Percentiles rank a stretch among this genome's conserved stretches.
phyloP scores from a whole-genome alignment of 2,329 filamentous ascomycete genomes.

The Xylaria sp. region DNA sequence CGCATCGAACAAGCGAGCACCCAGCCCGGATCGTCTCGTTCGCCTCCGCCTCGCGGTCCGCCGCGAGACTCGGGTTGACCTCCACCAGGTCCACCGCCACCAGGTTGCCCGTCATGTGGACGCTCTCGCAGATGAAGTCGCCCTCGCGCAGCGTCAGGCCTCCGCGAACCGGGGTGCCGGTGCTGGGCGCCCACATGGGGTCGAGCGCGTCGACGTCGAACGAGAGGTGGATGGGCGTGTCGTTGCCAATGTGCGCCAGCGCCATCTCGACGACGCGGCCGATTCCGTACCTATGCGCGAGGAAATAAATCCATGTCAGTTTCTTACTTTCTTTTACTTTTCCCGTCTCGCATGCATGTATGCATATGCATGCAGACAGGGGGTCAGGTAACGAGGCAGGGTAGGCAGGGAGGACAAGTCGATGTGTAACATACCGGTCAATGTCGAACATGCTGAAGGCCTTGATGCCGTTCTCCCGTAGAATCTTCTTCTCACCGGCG shows the following conservation, averaged over 20 bases:
- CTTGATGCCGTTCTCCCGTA: slow-evolving; percentile 87
- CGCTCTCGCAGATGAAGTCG: slow-evolving; percentile 92
- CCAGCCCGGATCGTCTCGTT: slow-evolving; percentile 88
- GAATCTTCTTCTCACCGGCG: slow-evolving; percentile 87
- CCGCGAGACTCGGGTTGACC: slow-evolving; percentile 76
- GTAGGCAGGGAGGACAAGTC: neutral
- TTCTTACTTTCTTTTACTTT: neutral
- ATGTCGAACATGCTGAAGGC: slow-evolving; percentile 99
- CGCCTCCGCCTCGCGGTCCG: slow-evolving; percentile 66
- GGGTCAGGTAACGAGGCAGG: no score
- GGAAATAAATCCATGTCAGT: slow-evolving; percentile 8
- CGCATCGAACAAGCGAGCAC: slow-evolving; percentile 89
- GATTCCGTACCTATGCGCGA: slow-evolving; percentile 81
- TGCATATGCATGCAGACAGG: neutral
- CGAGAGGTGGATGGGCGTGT: slow-evolving; percentile 95
- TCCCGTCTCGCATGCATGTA: neutral
- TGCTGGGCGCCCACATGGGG: slow-evolving; percentile 94
- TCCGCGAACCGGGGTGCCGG: slow-evolving; percentile 91
- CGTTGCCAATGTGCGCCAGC: slow-evolving; percentile 90
- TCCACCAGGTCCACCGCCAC: slow-evolving; percentile 83
- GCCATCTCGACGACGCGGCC: slow-evolving; percentile 98
- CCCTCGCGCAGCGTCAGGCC: slow-evolving; percentile 93
- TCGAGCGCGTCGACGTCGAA: slow-evolving; percentile 98
- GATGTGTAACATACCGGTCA: slow-evolving; percentile 68
- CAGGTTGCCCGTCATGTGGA: slow-evolving; percentile 79